Evolutionary conservation across 2,329 filamentous ascomycete species (phyloP).

Genomic region (Sporothrix pallida): DNA sequence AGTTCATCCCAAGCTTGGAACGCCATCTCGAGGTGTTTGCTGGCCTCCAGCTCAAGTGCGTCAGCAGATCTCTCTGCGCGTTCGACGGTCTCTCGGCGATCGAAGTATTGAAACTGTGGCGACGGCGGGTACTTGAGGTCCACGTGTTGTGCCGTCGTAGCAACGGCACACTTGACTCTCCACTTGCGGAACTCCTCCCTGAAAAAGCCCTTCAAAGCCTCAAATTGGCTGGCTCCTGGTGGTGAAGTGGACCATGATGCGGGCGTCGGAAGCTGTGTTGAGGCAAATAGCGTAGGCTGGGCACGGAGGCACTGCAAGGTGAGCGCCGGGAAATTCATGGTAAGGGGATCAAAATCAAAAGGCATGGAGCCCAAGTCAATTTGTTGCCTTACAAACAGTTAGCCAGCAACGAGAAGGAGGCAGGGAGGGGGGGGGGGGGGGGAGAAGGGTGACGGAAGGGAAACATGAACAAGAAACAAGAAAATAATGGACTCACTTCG

Average conservation of each 20-base stretch:
- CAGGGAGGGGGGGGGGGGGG: neutral
- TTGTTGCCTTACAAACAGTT: constrained; percentile 43
- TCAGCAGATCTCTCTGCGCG: constrained; percentile 60
- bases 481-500: constrained; percentile 64
- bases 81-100: constrained; percentile 54
- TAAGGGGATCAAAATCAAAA: constrained; percentile 82
- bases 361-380: constrained; percentile 62
- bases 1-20: constrained; percentile 78
- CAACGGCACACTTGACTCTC: constrained; percentile 60
- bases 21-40: constrained; percentile 76
- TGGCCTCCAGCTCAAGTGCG: constrained; percentile 70
- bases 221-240: constrained; percentile 74
- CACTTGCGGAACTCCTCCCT: constrained; percentile 70
- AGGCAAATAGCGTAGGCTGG: constrained; percentile 81
- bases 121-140: constrained; percentile 58
- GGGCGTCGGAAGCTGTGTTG: constrained; percentile 76
- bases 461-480: neutral
- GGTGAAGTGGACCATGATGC: constrained; percentile 82
- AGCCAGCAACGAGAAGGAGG: neutral
- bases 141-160: constrained; percentile 56
- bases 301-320: constrained; percentile 80
- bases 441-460: no score
- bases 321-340: constrained; percentile 84
- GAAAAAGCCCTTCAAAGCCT: constrained; percentile 72
- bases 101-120: constrained; percentile 49